Evolutionary conservation across 1,139 yeast genomes (phyloP), one percentile per base, ranked within the genome.

Genomic region (Yamadazyma aaseri): DNA sequence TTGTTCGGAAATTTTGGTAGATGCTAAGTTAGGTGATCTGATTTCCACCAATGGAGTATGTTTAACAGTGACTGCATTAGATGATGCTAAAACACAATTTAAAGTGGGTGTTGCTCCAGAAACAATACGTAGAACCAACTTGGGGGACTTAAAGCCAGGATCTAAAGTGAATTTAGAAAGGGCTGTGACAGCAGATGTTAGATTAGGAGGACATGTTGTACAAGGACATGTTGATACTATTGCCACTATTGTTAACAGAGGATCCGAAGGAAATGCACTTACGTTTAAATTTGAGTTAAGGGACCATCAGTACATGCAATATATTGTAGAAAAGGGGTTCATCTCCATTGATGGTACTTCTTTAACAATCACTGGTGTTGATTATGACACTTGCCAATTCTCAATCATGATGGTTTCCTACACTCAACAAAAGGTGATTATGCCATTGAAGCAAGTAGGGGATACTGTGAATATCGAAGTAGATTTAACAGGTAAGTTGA

Each of bases 171-270:
- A 94, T 53, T 68, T 92, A 47, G 99, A 92, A 60, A 72, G 98
- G 42, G 98, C 98, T 0, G 89, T 92, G 20, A 40, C 75, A 53
- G 47, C 86, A 72, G 89, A 86, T 34, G 89, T 82, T 9, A 71
- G 98, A 43, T 78, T 90, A 52, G 98, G 99, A 17, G 98, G 99
- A 1, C 99, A 92, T 60, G 79, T 90, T 42, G 98, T 92, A 2
- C 98, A 92, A 51, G 99, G 98, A 10, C 99, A 92, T 63, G 90
- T 94, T 21, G 98, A 92, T 55, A 86, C 97, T 0, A 71, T 82
- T 20, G 97, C 96, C 4, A 60, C 62, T 20, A 84, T 94, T 25
- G 72, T 73, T 1, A 56, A 60, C 2, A 69, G 63, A 21, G 60
- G 45, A 6, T 62, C 74, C 0, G 97, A 90, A 51, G 94, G 85